Base-by-base conservation (phyloP, 257 asterid species). In the Ballota nigra region DNA sequence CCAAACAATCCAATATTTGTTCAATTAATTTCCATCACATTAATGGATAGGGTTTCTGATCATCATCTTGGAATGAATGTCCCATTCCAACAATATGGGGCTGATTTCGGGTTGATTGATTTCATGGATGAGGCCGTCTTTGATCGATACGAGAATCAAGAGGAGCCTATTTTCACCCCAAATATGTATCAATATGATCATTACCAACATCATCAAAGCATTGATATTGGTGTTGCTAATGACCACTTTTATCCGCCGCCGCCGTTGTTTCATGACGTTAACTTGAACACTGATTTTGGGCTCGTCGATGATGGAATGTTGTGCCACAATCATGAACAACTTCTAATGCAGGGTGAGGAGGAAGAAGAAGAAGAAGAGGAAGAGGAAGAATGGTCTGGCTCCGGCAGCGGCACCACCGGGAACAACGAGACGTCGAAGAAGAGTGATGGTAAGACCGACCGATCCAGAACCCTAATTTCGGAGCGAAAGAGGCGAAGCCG, bases 401-500 rank as follows among this genome's bases (percentile, higher is more conserved):
- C 85, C 0, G 63, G 68, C 3, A 63, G 79, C 20, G 56, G 75
- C 11, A 63, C 74, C 4, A 28, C 66, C 4, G 58, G 78, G 0
- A 43, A 52, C 2, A 40, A 34, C n/a, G 20, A 61, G 24, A 12
- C 74, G 8, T 58, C 12, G 16, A 77, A 67, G 55, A 59, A 33
- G 69, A 52, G 24, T 43, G 51, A 38, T 20, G 61, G 41, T 2
- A 87, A 82, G 82, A 38, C 23, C 2, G 97, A 92, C 63, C 78
- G 97, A 40, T 84, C 95, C 2, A 75, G 86, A 71, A 88, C 95
- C 11, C 68, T 89, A 79, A 71, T 85, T 29, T 89, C 96, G 2
- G 98, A 92, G 77, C 74, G 90, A 69, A 83, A 76, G 71, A 80
- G 98, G 84, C 85, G 98, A 83, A 84, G 94, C 23, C 67, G 88